These are phyloP conservation scores for Aureobasidium sp. DNA, from an alignment of 2,329 filamentous ascomycete genomes.

Conservation along the genomic window DNA sequence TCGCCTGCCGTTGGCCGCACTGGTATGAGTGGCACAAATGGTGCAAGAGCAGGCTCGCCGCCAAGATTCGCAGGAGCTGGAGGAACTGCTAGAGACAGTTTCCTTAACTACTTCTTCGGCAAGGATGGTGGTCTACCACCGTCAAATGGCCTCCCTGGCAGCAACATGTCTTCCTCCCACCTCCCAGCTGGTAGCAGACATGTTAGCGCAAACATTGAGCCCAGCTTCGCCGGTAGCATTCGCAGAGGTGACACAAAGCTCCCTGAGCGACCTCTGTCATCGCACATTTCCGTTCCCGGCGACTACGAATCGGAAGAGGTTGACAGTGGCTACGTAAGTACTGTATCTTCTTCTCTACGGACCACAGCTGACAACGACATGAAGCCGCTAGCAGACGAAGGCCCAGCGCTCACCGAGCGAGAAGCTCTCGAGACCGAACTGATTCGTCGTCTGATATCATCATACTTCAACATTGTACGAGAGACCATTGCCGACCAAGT, in stretches of 20 bases:
- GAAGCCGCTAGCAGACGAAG: conserved; percentile 44
- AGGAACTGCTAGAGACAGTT: conserved; percentile 74
- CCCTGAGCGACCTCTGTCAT: conserved; percentile 31
- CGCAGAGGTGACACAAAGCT: conserved; percentile 58
- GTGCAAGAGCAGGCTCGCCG: conserved; percentile 54
- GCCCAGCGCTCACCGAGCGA: conserved; percentile 86
- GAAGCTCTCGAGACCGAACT: conserved; percentile 97
- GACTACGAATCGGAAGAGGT: conserved; percentile 33
- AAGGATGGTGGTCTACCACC: conserved; percentile 66
- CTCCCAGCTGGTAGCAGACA: conserved; percentile 50
- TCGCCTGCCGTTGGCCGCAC: conserved; percentile 64
- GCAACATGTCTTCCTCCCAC: conserved; percentile 21
- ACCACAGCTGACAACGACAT: conserved; percentile 28
- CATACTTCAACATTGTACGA: conserved; percentile 98
- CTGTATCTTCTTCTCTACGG: neutral
- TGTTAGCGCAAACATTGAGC: conserved; percentile 70
- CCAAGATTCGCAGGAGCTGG: conserved; percentile 50
- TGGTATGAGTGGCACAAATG: conserved; percentile 43
- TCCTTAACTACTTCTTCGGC: conserved; percentile 97
- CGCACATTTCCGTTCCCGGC: conserved; percentile 22
- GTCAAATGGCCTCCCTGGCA: neutral
- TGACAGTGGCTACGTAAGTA: conserved; percentile 54
- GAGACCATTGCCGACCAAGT: conserved; percentile 99
- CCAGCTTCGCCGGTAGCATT: conserved; percentile 76
- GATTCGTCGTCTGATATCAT: conserved; percentile 91